A percentile compares a stretch with the other conserved stretches of the same genome.
phyloP scores from a whole-genome alignment of 2,329 filamentous ascomycete genomes.

The Claviceps monticola region DNA sequence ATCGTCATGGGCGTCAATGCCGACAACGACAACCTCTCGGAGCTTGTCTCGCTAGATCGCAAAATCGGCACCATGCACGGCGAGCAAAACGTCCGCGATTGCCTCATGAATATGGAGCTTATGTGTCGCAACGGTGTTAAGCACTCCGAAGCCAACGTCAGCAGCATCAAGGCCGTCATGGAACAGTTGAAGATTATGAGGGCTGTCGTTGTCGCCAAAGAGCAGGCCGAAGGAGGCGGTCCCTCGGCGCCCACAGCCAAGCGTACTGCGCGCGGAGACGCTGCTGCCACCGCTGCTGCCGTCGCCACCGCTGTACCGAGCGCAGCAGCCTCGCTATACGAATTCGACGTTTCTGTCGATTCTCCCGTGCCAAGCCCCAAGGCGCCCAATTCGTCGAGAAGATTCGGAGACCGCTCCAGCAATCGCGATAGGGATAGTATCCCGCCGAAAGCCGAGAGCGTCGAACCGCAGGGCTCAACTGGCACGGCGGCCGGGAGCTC shows the following conservation, averaged over 20 bases:
- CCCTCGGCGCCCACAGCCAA: constrained; percentile 11
- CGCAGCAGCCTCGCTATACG: constrained; percentile 24
- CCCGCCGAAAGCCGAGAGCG: constrained; percentile 41
- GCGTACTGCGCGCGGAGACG: constrained; percentile 11
- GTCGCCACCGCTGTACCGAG: too few species aligned
- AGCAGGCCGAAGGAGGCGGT: constrained; percentile 21
- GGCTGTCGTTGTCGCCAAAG: constrained; percentile 29
- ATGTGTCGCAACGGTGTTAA: constrained; percentile 29
- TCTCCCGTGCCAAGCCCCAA: constrained; percentile 32
- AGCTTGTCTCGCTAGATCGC: constrained; percentile 27
- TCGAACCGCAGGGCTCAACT: constrained; percentile 34
- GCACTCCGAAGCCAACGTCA: constrained; percentile 24
- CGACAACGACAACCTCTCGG: constrained; percentile 26
- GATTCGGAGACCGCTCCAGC: constrained; percentile 23
- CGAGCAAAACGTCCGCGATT: constrained; percentile 22
- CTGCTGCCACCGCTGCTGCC: constrained; percentile 8
- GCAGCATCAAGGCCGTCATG: constrained; percentile 22
- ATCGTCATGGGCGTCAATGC: constrained; percentile 26
- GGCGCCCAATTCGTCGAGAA: constrained; percentile 19
- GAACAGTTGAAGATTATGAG: constrained; percentile 29
- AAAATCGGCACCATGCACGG: constrained; percentile 24
- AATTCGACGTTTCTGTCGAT: constrained; percentile 31
- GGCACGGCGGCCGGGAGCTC: neutral
- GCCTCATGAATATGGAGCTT: constrained; percentile 30
- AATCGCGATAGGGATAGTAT: constrained; percentile 36